These are phyloP conservation scores for Coemansia erecta DNA, from an alignment of 192 early-diverging fungal species.

Conservation along the genomic window DNA sequence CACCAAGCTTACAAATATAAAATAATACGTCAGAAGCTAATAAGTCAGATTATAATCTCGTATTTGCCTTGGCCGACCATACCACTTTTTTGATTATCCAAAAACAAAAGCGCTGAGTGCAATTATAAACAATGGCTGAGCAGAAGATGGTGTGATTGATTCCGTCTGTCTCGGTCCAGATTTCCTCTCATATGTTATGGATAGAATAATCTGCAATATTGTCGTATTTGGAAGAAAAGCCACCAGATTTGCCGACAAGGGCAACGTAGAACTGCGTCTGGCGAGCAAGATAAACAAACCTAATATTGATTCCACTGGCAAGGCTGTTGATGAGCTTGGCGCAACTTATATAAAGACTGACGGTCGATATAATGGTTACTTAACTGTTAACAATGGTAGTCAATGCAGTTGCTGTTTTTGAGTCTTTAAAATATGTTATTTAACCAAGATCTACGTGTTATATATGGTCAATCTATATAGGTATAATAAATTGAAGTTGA, in stretches of 20 bases:
- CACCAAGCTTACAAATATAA: conserved; percentile 35
- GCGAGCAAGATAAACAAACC: conserved; percentile 34
- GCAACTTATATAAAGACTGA: conserved; percentile 58
- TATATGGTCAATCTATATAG: too few relatives aligned
- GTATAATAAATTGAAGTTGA: too few relatives aligned
- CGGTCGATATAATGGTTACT: conserved; percentile 46
- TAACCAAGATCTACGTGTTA: too few relatives aligned
- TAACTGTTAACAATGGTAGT: conserved; percentile 55
- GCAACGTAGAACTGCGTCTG: conserved; percentile 57
- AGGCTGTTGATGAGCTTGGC: conserved; percentile 51
- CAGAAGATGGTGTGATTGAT: conserved; percentile 52
- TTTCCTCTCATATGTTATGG: conserved; percentile 61
- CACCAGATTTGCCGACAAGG: conserved; percentile 70
- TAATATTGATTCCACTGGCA: conserved; percentile 39
- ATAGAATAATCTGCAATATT: conserved; percentile 53
- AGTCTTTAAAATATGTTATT: conserved; percentile 16
- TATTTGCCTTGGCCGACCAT: conserved; percentile 58
- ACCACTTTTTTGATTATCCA: conserved; percentile 57
- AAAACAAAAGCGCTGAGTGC: conserved; percentile 39
- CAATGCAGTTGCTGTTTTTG: conserved; percentile 41
- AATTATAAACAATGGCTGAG: conserved; percentile 55
- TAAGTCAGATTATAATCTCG: conserved; percentile 49
- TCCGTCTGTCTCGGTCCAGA: conserved; percentile 66
- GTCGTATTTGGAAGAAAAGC: conserved; percentile 65
- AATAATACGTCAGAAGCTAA: conserved; percentile 52